These are phyloP conservation scores for Pichia insulana DNA, from an alignment of 805 yeast species.

Conservation along the genomic window DNA sequence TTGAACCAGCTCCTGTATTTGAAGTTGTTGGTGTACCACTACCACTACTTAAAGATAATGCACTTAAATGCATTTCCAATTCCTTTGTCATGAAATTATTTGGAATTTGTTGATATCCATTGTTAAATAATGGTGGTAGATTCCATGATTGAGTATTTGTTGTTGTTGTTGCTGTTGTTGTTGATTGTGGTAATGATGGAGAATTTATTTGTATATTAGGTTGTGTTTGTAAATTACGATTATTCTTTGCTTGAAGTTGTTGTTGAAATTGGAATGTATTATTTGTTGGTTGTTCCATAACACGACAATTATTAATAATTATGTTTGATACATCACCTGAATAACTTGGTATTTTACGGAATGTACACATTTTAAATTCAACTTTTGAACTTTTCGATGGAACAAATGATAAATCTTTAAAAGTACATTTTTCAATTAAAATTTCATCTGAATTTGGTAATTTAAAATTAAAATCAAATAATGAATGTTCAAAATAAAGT, in stretches of 20 bases:
- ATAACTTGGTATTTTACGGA: slow-evolving; percentile 22
- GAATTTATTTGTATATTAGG: neutral
- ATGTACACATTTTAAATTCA: slow-evolving; percentile 27
- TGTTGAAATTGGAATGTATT: slow-evolving; percentile 21
- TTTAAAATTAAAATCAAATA: slow-evolving; percentile 24
- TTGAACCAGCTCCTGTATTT: too few relatives aligned
- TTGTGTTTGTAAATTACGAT: neutral
- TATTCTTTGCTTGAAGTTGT: slow-evolving; percentile 13
- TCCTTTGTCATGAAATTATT: slow-evolving; percentile 8
- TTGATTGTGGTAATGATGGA: slow-evolving; percentile 5
- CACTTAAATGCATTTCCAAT: slow-evolving; percentile 14
- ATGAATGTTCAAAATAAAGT: slow-evolving; percentile 24
- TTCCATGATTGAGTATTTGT: slow-evolving; percentile 4
- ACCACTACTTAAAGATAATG: slow-evolving; percentile 11
- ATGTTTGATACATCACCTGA: slow-evolving; percentile 23
- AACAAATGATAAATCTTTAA: slow-evolving; percentile 21
- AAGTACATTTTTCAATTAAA: slow-evolving; percentile 25
- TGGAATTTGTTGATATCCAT: neutral
- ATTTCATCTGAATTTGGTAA: slow-evolving; percentile 23
- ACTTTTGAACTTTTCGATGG: slow-evolving; percentile 17
- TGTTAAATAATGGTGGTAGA: slow-evolving; percentile 3
- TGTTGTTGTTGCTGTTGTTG: slow-evolving; percentile 4
- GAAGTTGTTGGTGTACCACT: too few relatives aligned
- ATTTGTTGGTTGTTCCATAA: slow-evolving; percentile 24
- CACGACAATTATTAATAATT: slow-evolving; percentile 22